A percentile compares a stretch with the other conserved stretches of the same genome.
phyloP scores from a whole-genome alignment of 2,329 filamentous ascomycete species.

The Beauveria scarabaeidicola region DNA sequence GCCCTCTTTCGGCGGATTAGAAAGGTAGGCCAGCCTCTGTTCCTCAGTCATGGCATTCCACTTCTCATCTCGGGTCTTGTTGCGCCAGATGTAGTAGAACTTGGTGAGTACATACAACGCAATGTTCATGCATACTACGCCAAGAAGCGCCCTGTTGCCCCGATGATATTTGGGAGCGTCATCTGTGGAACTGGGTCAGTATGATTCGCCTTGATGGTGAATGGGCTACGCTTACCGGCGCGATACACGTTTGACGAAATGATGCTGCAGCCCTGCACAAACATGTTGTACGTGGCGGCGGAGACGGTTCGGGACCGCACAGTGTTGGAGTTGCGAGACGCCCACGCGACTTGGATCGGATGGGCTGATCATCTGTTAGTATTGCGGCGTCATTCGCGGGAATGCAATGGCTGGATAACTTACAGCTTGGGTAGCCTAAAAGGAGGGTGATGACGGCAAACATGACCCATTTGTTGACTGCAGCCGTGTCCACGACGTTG shows the following conservation, averaged over 20 bases:
- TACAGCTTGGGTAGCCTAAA: slow-evolving; percentile 26
- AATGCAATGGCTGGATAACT: slow-evolving; percentile 3
- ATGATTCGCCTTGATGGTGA: neutral
- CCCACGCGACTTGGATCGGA: slow-evolving; percentile 48
- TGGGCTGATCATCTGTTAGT: slow-evolving; percentile 25
- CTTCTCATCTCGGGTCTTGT: slow-evolving; percentile 32
- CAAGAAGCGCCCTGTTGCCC: slow-evolving; percentile 44
- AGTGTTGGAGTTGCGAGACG: slow-evolving; percentile 48
- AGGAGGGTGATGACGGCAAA: slow-evolving; percentile 27
- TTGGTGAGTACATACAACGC: slow-evolving; percentile 40
- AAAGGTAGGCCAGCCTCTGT: slow-evolving; percentile 24
- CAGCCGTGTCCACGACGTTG: slow-evolving; percentile 19
- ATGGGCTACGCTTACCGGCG: slow-evolving; percentile 20
- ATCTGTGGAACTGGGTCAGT: slow-evolving; percentile 12
- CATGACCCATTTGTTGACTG: slow-evolving; percentile 24
- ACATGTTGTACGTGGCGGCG: slow-evolving; percentile 47
- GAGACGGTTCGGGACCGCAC: slow-evolving; percentile 51
- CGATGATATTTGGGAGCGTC: slow-evolving; percentile 25
- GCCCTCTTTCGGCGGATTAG: slow-evolving; percentile 33
- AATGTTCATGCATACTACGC: slow-evolving; percentile 39
- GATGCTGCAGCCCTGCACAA: slow-evolving; percentile 26
- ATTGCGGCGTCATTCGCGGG: neutral
- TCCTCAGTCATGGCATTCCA: slow-evolving; percentile 41
- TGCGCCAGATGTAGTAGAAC: slow-evolving; percentile 42
- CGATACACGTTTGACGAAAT: slow-evolving; percentile 23